phyloP scores from a whole-genome alignment of 2,329 filamentous ascomycete species.

The Aspergillus floridensis region DNA sequence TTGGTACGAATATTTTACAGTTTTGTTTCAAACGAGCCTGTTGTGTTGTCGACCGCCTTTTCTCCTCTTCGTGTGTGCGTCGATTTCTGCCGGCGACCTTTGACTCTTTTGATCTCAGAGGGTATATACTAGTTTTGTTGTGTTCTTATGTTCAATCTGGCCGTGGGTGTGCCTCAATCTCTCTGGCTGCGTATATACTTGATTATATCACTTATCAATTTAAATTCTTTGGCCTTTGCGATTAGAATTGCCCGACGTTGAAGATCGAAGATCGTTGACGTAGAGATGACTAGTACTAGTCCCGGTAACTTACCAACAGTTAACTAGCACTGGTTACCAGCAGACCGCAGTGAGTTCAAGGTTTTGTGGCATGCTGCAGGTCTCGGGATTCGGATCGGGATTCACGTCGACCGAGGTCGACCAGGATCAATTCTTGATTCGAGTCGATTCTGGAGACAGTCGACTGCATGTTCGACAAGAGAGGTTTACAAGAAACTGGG shows the following conservation, averaged over 20 bases:
- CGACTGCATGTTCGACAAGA: too few species aligned
- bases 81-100: not conserved
- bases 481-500: too few species aligned
- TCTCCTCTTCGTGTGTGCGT: not conserved
- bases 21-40: too few species aligned
- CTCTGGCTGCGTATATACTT: not conserved
- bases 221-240: not conserved
- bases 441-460: too few species aligned
- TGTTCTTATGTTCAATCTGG: not conserved
- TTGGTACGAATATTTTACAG: not conserved
- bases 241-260: not conserved
- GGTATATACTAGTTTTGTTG: not conserved
- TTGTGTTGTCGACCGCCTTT: too few species aligned
- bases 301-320: too few species aligned
- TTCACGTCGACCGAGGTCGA: too few species aligned
- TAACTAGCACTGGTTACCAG: not conserved
- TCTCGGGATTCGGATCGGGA: too few species aligned
- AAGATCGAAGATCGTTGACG: too few species aligned
- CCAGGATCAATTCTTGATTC: too few species aligned
- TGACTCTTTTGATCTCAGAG: not conserved
- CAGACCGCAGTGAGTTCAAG: too few species aligned
- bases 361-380: not conserved
- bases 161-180: not conserved
- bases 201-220: not conserved
- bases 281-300: not conserved